Base-by-base conservation (phyloP, 2,329 filamentous ascomycete genomes). In the Colletotrichum sojae region DNA sequence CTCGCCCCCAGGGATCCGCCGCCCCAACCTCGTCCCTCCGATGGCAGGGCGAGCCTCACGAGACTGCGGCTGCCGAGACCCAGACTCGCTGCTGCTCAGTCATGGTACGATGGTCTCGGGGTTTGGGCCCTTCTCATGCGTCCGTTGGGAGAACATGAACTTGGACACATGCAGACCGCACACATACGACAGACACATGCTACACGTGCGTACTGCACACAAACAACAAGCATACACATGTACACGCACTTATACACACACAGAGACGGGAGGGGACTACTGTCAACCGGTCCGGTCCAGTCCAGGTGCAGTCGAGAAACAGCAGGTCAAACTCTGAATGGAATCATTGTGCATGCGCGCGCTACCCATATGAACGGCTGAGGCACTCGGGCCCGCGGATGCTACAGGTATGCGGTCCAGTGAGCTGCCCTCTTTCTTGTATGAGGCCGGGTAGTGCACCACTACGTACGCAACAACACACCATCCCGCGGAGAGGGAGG, bases 11-110 rank as follows among this genome's bases (percentile, higher is more conserved):
- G 46, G 25, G 57, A 16, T 15, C 56, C 63, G 63, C 56, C 66
- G 54, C 54, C 46, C 40, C 60, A 65, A 58, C 40, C 49, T 58
- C 54, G 48, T 49, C 31, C 25, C 48, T 49, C 55, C 63, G 55
- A 58, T 48, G 45, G 27, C 49, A 52, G n/a, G 4, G 39, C 55
- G 25, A 59, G 51, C 43, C 43, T 65, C 20, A 59, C 48, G 66
- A 69, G 54, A 69, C 61, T 27, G 54, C 54, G 48, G 49, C 54
- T 65, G 48, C 46, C n/a, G n/a, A 36, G 31, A 36, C 25, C 10
- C 25, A 48, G 48, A 53, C 54, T 20, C n/a, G 46, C 20, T 8
- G 45, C 22, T 40, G 16, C n/a, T 45, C 39, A 27, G 20, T 12
- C 16, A 39, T 16, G 25, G 25, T 51, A 51, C 46, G 57, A 49